phyloP scores from a whole-genome alignment of 1,139 yeast species.

The Magnusiomyces paraingens region DNA sequence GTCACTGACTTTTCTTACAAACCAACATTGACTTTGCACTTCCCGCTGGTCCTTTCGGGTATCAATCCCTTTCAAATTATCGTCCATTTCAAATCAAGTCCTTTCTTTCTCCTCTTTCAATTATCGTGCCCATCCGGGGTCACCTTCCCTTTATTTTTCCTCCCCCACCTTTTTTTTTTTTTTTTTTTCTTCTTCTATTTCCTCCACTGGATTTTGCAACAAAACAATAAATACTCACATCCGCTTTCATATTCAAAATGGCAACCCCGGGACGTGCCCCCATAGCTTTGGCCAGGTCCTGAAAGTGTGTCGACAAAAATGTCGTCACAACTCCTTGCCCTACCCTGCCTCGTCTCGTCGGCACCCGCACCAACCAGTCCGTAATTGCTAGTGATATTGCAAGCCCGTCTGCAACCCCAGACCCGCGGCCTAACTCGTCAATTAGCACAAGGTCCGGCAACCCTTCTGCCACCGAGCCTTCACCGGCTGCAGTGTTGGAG shows the following conservation, averaged over 20 bases:
- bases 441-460: constrained; percentile 37
- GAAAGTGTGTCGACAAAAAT: constrained; percentile 15
- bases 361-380: constrained; percentile 7
- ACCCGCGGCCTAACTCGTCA: constrained; percentile 50
- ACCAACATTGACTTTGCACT: no score
- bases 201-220: no score
- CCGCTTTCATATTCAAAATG: constrained; percentile 12
- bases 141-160: background rate
- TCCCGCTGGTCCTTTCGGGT: no score
- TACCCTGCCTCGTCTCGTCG: background rate
- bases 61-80: background rate
- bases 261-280: constrained; percentile 14
- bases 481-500: background rate
- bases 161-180: background rate
- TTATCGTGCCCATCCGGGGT: background rate
- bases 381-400: constrained; percentile 12
- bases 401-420: constrained; percentile 16
- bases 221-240: constrained; percentile 6
- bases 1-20: no score
- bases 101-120: background rate
- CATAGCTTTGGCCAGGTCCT: constrained; percentile 13
- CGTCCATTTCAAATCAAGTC: background rate
- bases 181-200: background rate
- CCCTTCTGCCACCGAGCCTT: background rate
- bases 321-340: constrained; percentile 5